A percentile compares a stretch with the other conserved stretches of the same genome.
Evolutionary conservation across 345 rosid species (phyloP).

Genomic region (Excoecaria agallocha): DNA sequence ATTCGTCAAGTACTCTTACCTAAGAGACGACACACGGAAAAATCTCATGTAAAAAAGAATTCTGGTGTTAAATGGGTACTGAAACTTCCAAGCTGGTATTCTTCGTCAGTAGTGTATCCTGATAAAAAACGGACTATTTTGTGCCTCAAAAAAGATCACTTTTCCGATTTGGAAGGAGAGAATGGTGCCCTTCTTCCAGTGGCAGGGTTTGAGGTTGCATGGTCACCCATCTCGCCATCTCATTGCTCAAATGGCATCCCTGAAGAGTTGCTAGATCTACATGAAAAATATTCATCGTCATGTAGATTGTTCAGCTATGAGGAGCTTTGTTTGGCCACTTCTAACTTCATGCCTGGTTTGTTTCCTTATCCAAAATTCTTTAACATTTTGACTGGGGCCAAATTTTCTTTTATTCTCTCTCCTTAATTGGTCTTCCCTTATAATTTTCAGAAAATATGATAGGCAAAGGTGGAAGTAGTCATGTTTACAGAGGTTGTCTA

Average conservation of each 20-base stretch:
- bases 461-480: slow-evolving; percentile 94
- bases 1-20: slow-evolving; percentile 42
- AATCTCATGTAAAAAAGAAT: slow-evolving; percentile 45
- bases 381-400: not conserved
- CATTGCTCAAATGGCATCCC: slow-evolving; percentile 39
- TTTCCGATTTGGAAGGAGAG: slow-evolving; percentile 51
- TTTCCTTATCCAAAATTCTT: not conserved
- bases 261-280: slow-evolving; percentile 60
- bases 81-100: slow-evolving; percentile 47
- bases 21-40: slow-evolving; percentile 35
- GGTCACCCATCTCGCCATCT: slow-evolving; percentile 45
- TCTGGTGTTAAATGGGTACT: slow-evolving; percentile 51
- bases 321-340: slow-evolving; percentile 70
- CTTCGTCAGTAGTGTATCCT: slow-evolving; percentile 60
- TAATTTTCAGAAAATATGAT: slow-evolving; percentile 69
- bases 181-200: slow-evolving; percentile 47
- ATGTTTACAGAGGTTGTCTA: slow-evolving; percentile 77
- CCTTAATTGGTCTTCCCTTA: slow-evolving; percentile 10
- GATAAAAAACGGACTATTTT: slow-evolving; percentile 50
- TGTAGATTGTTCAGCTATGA: slow-evolving; percentile 79
- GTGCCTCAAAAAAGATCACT: slow-evolving; percentile 31
- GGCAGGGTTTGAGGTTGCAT: slow-evolving; percentile 32
- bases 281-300: slow-evolving; percentile 62
- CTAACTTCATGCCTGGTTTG: slow-evolving; percentile 66
- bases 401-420: not conserved